phyloP scores from a whole-genome alignment of 108 stramenopile genomes.

The Thalassiosira profunda region DNA sequence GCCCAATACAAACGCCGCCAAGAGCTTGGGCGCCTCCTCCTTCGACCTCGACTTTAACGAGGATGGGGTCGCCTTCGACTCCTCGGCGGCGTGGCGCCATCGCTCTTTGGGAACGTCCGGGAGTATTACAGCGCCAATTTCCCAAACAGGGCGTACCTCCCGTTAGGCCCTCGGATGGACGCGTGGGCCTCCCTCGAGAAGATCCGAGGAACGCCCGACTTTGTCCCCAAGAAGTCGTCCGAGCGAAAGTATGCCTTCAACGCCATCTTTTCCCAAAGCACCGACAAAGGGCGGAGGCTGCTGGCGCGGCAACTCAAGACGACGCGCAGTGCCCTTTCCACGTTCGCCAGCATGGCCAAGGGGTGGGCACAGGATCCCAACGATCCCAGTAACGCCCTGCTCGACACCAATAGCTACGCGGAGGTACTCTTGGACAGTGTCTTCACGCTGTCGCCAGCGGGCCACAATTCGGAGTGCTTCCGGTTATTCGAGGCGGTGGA shows the following conservation, averaged over 20 bases:
- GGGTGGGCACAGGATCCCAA: not conserved
- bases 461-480: constrained; percentile 61
- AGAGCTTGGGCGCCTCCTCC: too few relatives aligned
- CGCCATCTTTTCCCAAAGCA: constrained; percentile 31
- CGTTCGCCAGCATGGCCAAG: not conserved
- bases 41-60: too few relatives aligned
- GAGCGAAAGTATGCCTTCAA: constrained; percentile 30
- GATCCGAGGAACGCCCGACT: not conserved
- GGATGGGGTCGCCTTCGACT: too few relatives aligned
- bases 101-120: too few relatives aligned
- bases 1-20: too few relatives aligned
- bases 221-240: constrained; percentile 1
- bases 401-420: constrained; percentile 10
- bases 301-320: not conserved
- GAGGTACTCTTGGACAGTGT: constrained; percentile 31
- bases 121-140: constrained; percentile 17
- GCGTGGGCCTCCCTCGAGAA: constrained; percentile 1
- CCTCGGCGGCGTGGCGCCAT: too few relatives aligned
- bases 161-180: constrained; percentile 32
- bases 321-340: not conserved
- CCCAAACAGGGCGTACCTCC: constrained; percentile 9
- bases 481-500: constrained; percentile 51
- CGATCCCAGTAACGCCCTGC: not conserved
- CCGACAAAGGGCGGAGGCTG: constrained; percentile 7
- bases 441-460: constrained; percentile 50